Evolutionary conservation across 768 basidiomycete species (phyloP), one percentile per base, ranked within the genome.

Genomic region (Agaricus blazei): DNA sequence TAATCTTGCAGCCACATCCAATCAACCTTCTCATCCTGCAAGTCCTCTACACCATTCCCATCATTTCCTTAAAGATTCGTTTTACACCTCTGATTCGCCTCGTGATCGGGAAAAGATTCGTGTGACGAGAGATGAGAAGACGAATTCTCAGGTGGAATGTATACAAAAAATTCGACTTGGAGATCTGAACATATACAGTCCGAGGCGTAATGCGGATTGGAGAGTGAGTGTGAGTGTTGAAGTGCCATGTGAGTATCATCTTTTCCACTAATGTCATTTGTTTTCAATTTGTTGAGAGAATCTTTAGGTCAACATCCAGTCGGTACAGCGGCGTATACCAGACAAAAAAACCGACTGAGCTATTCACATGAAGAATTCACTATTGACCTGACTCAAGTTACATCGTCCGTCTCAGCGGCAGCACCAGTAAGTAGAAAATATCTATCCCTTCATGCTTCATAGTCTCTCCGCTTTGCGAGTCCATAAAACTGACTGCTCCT

Each of bases 351-450:
- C 70, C 79, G 97, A 44, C 77, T 98, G 67, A 89, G 90, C 64
- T 99, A 99, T 68, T 73, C 85, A 3, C 97, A 99, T 69, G 94
- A 98, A 68, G 86, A 96, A 60, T 95, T 93, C 67, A 80, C 76
- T 60, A 86, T 99, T 59, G 97, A 99, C 72, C 79, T 99, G 48
- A 98, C 97, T 1, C 93, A 95, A 70, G 96, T 98, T 47, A 83
- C 82, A 1, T 78, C 85, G 3, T 76, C 75, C 7, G 63, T 70
- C 11, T 68, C 79, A 2, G 69, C 79, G 0, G 75, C 69, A 51
- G 70, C 71, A 55, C 75, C 80, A 43, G 87, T 89, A 65, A 60
- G 81, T 34, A 7, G 34, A 3, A 11, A 3, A 34, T 19, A 19
- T 19, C 1, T 19, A 19, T 70, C 36, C 34, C 24, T 43, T 36